Evolutionary conservation across 768 basidiomycete genomes (phyloP).

Genomic region (Hysterangium stoloniferum): DNA sequence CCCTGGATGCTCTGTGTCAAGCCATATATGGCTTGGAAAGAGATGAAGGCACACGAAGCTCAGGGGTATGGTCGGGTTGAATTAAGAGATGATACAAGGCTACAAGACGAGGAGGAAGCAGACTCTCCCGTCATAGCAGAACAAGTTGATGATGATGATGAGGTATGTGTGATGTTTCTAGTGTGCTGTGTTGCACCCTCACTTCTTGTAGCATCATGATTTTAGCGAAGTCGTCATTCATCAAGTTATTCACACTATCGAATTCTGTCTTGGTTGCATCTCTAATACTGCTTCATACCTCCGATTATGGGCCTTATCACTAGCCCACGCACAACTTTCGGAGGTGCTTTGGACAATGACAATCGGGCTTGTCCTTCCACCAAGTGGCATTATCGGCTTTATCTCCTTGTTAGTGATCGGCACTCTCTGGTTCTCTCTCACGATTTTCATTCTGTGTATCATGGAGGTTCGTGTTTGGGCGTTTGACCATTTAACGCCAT

Average conservation of each 20-base stretch:
- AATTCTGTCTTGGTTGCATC: constrained; percentile 98
- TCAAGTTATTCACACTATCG: constrained; percentile 97
- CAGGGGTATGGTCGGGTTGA: constrained; percentile 77
- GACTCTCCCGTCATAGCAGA: constrained; percentile 69
- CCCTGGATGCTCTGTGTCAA: constrained; percentile 92
- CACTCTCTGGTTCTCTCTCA: constrained; percentile 72
- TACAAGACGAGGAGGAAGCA: constrained; percentile 78
- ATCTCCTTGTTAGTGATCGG: constrained; percentile 38
- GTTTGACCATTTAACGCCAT: constrained; percentile 11
- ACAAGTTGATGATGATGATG: constrained; percentile 60
- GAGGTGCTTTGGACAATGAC: constrained; percentile 93
- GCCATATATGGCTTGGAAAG: constrained; percentile 87
- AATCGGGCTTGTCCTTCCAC: constrained; percentile 50
- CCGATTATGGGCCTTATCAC: constrained; percentile 93
- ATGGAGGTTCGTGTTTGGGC: constrained; percentile 74
- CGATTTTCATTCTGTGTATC: constrained; percentile 74
- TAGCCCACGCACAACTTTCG: constrained; percentile 95
- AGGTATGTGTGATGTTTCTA: constrained; percentile 43
- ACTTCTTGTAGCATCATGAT: constrained; percentile 63
- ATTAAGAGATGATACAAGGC: constrained; percentile 47
- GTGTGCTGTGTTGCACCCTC: constrained; percentile 13
- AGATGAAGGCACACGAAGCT: constrained; percentile 73
- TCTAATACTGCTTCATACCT: constrained; percentile 94
- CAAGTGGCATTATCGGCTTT: constrained; percentile 53
- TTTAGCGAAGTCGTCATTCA: constrained; percentile 94